Evolutionary conservation across 441 rosid genomes (phyloP), one percentile per base, ranked within the genome.

Genomic region (Adansonia rubrostipa): DNA sequence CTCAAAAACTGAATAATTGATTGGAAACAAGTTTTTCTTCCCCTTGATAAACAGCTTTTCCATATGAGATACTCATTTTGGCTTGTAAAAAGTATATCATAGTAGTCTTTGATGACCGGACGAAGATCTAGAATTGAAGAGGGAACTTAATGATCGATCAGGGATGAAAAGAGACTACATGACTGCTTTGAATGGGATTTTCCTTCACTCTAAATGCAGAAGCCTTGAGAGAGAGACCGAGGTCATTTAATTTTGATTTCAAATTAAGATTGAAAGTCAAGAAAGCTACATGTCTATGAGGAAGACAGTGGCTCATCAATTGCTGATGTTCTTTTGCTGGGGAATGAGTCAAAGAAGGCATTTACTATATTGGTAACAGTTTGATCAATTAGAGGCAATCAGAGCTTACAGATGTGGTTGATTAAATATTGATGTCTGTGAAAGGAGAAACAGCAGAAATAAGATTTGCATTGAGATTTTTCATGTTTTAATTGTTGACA

Each of bases 41-140:
- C 42, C 66, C 44, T 62, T 62, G n/a, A 24, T 62, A 13, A 62
- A 22, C 45, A 28, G 17, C 67, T 62, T 68, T 20, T 68, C 40
- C 57, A 47, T 20, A 4, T 1, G 9, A 68, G 40, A 68, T 20
- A 36, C 54, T 68, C 22, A 6, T 68, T 67, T 67, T 3, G 10
- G 36, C 40, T 66, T 65, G 71, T 67, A 69, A 48, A 70, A n/a
- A 24, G 47, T 53, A 15, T 28, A 0, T 1, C 33, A 53, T 11
- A 28, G 15, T 47, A 13, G 17, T 15, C 42, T 69, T 33, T 69
- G 57, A 50, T 22, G 22, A 69, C 58, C 22, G 6, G 58, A 69
- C 14, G 58, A 22, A 69, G 58, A 13, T 13, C 44, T 13, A 48
- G 58, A 71, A 28, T 28, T 42, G 53, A 71, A 50, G 45, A 15